Conservation (phyloP, 192 early-diverging fungal species). For the Coemansia umbellata region DNA sequence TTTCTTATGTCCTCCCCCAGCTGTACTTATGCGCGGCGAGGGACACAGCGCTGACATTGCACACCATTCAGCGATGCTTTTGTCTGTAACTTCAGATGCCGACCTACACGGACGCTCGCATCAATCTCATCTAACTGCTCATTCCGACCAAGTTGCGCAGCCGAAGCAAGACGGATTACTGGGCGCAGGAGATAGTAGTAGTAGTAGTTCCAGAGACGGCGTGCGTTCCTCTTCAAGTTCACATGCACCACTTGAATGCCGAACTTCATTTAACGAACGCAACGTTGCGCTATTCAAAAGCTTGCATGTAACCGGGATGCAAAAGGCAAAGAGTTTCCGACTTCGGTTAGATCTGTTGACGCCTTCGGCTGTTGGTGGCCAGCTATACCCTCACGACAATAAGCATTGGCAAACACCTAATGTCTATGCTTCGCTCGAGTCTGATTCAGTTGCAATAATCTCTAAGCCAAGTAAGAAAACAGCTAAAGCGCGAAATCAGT, state of each 20-base stretch:
- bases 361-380: constrained; percentile 17
- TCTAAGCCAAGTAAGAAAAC: constrained; percentile 94
- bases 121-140: neutral
- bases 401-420: constrained; percentile 20
- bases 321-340: constrained; percentile 74
- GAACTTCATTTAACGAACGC: constrained; percentile 46
- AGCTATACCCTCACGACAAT: constrained; percentile 7
- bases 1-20: constrained; percentile 73
- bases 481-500: constrained; percentile 74
- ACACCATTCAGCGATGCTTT: constrained; percentile 56
- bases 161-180: neutral
- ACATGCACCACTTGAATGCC: constrained; percentile 48
- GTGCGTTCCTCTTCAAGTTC: constrained; percentile 36
- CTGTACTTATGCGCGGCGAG: constrained; percentile 58
- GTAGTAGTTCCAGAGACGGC: neutral
- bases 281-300: constrained; percentile 67
- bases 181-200: neutral
- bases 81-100: constrained; percentile 60
- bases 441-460: constrained; percentile 75
- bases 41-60: constrained; percentile 38
- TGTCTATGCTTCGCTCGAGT: constrained; percentile 63
- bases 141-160: neutral
- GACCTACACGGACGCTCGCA: constrained; percentile 20
- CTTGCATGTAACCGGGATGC: constrained; percentile 72
- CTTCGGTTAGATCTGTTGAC: constrained; percentile 61